These are phyloP conservation scores for Leccinum rimulosum DNA, from an alignment of 768 basidiomycete species.

Conservation along the genomic window DNA sequence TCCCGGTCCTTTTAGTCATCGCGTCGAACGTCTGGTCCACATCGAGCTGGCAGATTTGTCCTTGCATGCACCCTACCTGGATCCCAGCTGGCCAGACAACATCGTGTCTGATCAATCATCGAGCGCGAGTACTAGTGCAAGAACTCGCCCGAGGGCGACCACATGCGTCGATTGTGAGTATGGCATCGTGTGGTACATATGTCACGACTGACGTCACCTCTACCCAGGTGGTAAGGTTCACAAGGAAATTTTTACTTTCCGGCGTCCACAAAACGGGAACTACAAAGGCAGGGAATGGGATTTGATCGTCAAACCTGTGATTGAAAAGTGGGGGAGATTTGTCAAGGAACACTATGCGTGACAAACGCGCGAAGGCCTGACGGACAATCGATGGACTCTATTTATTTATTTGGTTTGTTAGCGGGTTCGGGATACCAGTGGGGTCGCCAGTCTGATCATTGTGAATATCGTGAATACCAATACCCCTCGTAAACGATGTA, in stretches of 20 bases:
- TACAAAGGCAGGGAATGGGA: constrained; percentile 75
- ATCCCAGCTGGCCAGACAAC: constrained; percentile 45
- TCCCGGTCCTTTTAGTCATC: constrained; percentile 65
- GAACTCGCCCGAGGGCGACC: too few relatives aligned
- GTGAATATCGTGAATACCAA: neutral
- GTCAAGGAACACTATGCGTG: too few relatives aligned
- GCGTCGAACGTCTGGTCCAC: constrained; percentile 76
- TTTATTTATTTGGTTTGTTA: neutral
- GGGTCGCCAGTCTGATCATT: neutral
- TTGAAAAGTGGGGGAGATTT: too few relatives aligned
- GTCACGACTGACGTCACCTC: too few relatives aligned
- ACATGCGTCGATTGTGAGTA: too few relatives aligned
- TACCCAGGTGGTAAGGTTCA: constrained; percentile 55
- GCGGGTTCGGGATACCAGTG: neutral
- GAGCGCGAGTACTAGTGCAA: too few relatives aligned
- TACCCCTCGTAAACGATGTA: too few relatives aligned
- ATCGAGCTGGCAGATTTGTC: constrained; percentile 74
- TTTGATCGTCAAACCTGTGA: too few relatives aligned
- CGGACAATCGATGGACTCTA: neutral
- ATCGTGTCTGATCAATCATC: constrained; percentile 41
- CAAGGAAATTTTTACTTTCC: constrained; percentile 79
- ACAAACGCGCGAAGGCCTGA: too few relatives aligned
- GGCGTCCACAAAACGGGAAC: constrained; percentile 47
- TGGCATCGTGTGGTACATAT: too few relatives aligned
- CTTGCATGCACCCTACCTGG: constrained; percentile 56